Base-by-base conservation (phyloP, 2,329 filamentous ascomycete genomes). In the Emmonsia crescens region DNA sequence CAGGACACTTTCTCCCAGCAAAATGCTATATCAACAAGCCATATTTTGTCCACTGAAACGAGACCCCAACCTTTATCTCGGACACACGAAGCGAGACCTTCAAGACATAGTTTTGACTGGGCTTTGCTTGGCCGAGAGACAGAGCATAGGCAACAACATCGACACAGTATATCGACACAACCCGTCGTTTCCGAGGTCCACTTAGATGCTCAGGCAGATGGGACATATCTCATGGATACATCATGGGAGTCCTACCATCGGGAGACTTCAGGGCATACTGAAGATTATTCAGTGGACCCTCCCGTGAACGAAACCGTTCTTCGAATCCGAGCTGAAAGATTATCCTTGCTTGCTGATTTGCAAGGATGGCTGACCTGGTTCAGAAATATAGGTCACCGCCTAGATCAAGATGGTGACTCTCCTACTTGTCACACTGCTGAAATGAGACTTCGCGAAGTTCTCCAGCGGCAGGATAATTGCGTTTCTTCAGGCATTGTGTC, bases 111-210 rank as follows among this genome's bases (percentile, higher is more conserved):
- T 10, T 48, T 52, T 31, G 62, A 63, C 40, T 69, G 70, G 60
- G 69, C 69, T 56, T 65, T 77, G 1, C 64, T 77, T 16, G 70
- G 67, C 19, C 69, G 62, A 55, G 59, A 62, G 19, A 31, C 59
- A 6, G 62, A 66, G 36, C 44, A 61, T 21, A 54, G 57, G 12
- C 61, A 65, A 9, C 46, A 27, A 21, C 58, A 62, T 36, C 29
- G 27, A 12, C 57, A 58, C 14, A 64, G 65, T 21, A 73, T 75
- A 33, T 62, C 68, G 5, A 76, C 74, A 2, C 70, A 72, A 2
- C 73, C 75, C 24, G 64, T 77, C 1, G 71, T 77, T 27, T 75
- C 74, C 0, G 75, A 77, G 64, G 68, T 74, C 10, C 69, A 72
- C 61, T 64, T 77, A 8, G 73, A 76, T 60, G 75, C 72, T 0